Evolutionary conservation across 2,329 filamentous ascomycete genomes (phyloP), one percentile per base, ranked within the genome.

Genomic region (Cercospora sp.): DNA sequence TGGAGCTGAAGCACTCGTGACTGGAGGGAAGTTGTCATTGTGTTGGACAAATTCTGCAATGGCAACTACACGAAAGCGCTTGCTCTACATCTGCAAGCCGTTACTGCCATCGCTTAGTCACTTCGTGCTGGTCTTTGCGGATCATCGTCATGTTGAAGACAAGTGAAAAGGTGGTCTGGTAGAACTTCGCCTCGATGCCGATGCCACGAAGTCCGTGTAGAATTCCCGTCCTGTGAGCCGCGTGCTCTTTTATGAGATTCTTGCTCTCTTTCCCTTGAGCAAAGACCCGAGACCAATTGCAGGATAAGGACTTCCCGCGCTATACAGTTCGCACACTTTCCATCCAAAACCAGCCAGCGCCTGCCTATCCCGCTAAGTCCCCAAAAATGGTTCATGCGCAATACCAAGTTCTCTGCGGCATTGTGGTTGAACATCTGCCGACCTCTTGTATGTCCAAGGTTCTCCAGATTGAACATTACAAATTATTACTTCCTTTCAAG

Each of bases 391-490:
- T 12, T 26, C 48, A 53, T 26, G 18, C 48, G 20, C 48, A 26
- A 16, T 16, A 23, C 2, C 12, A 53, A 53, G 20, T 16, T 53
- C 48, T 53, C 6, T 53, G 10, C 31, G 55, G 55, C 55, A 59
- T 59, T 60, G 64, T 68, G 68, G 68, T 70, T 70, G 68, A 70
- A 68, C 67, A 59, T 59, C 55, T 59, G 55, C 55, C 55, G 55
- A 59, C 62, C 36, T 58, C 13, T 40, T 40, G 36, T 16, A 40
- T 40, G 36, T 40, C 7, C 36, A 40, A 40, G 6, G 3, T 40
- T 5, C 5, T 40, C 36, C 2, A 40, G 36, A 40, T n/a, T 40
- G 36, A 40, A 40, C 36, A 40, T 40, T 40, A n/a, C 6, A 40
- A n/a, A 7, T n/a, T 1, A 40, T 40, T 40, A 40, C 16, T 40